A percentile compares a stretch with the other conserved stretches of the same genome.
These are phyloP conservation scores for Saccharum spontaneum DNA, from an alignment of 176 grass and related monocot genomes.

Conservation along the genomic window DNA sequence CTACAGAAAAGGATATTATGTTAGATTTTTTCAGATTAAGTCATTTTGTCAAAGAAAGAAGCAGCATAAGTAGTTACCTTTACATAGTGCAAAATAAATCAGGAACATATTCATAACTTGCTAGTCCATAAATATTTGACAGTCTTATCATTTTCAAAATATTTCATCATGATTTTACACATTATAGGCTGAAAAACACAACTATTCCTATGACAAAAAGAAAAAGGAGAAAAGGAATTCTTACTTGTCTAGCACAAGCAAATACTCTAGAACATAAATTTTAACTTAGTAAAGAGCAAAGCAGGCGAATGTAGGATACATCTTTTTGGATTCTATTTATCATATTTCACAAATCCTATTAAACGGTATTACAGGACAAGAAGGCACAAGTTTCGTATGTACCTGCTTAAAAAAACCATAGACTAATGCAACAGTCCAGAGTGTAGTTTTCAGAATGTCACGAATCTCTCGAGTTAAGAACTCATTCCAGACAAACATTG, in stretches of 20 bases:
- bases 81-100: neutral
- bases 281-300: neutral
- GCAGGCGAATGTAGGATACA: slow-evolving; percentile 10
- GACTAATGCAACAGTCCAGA: slow-evolving; percentile 88
- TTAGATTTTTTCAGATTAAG: slow-evolving; percentile 14
- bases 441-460: slow-evolving; percentile 51
- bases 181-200: neutral
- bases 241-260: slow-evolving; percentile 9
- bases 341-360: slow-evolving; percentile 16
- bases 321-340: slow-evolving; percentile 19
- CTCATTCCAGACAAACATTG: slow-evolving; percentile 99
- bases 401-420: slow-evolving; percentile 99
- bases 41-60: neutral
- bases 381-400: slow-evolving; percentile 21
- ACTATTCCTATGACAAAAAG: neutral
- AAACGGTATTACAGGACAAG: slow-evolving; percentile 5
- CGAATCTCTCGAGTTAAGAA: slow-evolving; percentile 73
- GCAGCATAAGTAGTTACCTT: neutral
- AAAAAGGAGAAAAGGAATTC: neutral
- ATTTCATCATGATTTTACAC: slow-evolving; percentile 25
- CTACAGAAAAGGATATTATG: neutral
- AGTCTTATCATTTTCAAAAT: neutral
- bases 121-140: slow-evolving; percentile 9
- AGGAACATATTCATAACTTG: neutral
- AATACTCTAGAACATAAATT: neutral